These are phyloP conservation scores for Botryotinia convoluta DNA, from an alignment of 2,329 filamentous ascomycete species.

Conservation along the genomic window DNA sequence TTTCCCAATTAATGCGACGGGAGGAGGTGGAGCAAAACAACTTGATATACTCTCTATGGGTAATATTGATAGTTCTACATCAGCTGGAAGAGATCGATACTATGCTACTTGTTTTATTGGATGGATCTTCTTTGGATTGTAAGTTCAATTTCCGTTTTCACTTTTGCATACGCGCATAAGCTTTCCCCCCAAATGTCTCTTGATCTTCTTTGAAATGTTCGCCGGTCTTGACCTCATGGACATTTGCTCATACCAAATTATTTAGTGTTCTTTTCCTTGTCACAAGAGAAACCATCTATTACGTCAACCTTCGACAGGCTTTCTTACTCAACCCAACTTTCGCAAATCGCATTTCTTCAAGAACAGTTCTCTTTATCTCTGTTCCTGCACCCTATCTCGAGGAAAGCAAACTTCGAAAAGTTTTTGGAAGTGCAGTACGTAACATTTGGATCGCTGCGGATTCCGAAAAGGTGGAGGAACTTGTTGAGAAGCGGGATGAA, in stretches of 20 bases:
- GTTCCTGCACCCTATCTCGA: conserved; percentile 78
- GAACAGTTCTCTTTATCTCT: conserved; percentile 84
- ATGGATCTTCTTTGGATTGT: conserved; percentile 80
- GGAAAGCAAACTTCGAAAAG: conserved; percentile 69
- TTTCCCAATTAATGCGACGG: conserved; percentile 82
- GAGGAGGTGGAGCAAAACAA: conserved; percentile 60
- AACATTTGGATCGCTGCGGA: conserved; percentile 82
- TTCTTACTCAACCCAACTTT: conserved; percentile 85
- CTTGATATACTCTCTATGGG: conserved; percentile 77
- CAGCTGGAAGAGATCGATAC: conserved; percentile 57
- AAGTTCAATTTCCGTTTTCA: background rate
- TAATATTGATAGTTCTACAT: conserved; percentile 61
- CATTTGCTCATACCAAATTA: background rate
- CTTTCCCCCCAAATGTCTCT: background rate
- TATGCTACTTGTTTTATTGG: conserved; percentile 74
- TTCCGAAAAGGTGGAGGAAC: conserved; percentile 71
- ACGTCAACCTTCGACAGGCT: conserved; percentile 88
- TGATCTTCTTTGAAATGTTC: background rate
- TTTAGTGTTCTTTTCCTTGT: conserved; percentile 74
- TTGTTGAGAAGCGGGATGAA: conserved; percentile 78
- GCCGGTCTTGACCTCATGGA: too few relatives aligned
- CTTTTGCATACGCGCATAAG: background rate
- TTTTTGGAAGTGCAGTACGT: conserved; percentile 80
- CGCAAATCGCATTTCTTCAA: conserved; percentile 79
- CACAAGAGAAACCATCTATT: conserved; percentile 84